Evolutionary conservation across 2,329 filamentous ascomycete genomes (phyloP), one percentile per base, ranked within the genome.

Genomic region (Exserohilum rostratum): DNA sequence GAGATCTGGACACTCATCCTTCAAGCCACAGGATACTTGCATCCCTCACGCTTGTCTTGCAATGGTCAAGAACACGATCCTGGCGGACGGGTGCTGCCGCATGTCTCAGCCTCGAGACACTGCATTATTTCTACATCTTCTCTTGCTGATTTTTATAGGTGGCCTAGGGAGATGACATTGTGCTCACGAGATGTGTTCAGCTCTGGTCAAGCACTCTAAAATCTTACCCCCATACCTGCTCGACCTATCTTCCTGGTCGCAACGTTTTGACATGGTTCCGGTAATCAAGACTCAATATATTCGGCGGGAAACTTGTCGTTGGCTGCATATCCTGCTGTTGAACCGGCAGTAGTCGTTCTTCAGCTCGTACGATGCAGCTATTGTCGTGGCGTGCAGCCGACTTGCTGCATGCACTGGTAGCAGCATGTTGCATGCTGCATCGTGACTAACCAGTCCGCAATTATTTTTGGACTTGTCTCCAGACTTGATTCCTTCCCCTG

Each of bases 231-330:
- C 15, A 34, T 12, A 20, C 22, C 10, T 17, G 48, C 35, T 52
- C 37, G 48, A 33, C 37, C 38, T 43, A 58, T 65, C 60, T 47
- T 52, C 37, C 52, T 57, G 48, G 57, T 62, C 58, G 42, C 46
- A 55, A 49, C 57, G 52, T 58, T 48, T 53, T 64, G 61, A 66
- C 58, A 62, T 62, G 60, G 62, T 51, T 57, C 58, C 40, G 60
- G 63, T 58, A 73, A 74, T 73, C 64, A 73, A 72, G 45, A 50
- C 55, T 57, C 67, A 74, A 71, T 73, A 29, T 73, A 72, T 65
- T 44, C 50, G 50, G 57, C 56, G 62, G 51, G 58, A 47, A 39
- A 43, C 46, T 37, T 57, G 40, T 61, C 38, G 15, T 58, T 65
- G 64, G 62, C 38, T 66, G 61, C 68, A 65, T 54, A 54, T 44